Evolutionary conservation across 1,284 basidiomycete species (phyloP).

Genomic region (Trametes polyzona): DNA sequence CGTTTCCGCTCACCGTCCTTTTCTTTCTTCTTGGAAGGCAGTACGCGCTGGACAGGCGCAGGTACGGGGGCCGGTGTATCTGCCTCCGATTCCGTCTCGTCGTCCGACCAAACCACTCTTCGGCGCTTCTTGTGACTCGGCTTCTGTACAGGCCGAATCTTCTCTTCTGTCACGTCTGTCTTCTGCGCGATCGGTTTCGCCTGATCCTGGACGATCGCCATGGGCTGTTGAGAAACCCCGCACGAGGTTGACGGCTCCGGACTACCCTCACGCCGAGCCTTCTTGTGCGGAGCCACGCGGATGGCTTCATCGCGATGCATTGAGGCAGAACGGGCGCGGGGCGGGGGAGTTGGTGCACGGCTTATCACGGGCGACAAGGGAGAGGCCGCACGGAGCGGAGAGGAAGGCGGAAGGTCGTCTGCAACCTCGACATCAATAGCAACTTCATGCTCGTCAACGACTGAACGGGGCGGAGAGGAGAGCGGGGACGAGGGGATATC

Average conservation of each 20-base stretch:
- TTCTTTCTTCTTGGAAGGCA: slow-evolving; percentile 13
- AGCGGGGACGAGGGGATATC: slow-evolving; percentile 23
- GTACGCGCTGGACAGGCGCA: not conserved
- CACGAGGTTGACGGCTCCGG: not conserved
- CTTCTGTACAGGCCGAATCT: slow-evolving; percentile 5
- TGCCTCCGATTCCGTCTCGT: slow-evolving; percentile 17
- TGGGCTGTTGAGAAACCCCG: not conserved
- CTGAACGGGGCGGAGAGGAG: slow-evolving; percentile 17
- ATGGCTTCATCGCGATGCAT: not conserved
- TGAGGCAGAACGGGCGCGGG: not conserved
- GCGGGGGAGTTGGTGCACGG: not conserved
- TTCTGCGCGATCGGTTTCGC: no score
- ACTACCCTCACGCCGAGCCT: slow-evolving; percentile 5
- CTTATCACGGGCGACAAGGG: not conserved
- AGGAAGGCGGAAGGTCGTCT: not conserved
- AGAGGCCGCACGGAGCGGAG: not conserved
- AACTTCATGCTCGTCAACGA: slow-evolving; percentile 7
- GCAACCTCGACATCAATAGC: slow-evolving; percentile 1
- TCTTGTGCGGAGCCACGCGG: slow-evolving; percentile 14
- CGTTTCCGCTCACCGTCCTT: slow-evolving; percentile 5
- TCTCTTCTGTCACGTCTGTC: no score
- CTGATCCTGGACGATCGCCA: no score
- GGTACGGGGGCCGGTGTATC: not conserved
- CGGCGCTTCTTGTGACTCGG: slow-evolving; percentile 19
- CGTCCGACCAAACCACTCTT: slow-evolving; percentile 22